phyloP scores from a whole-genome alignment of 2,329 filamentous ascomycete genomes.

The Penicillium sp. region DNA sequence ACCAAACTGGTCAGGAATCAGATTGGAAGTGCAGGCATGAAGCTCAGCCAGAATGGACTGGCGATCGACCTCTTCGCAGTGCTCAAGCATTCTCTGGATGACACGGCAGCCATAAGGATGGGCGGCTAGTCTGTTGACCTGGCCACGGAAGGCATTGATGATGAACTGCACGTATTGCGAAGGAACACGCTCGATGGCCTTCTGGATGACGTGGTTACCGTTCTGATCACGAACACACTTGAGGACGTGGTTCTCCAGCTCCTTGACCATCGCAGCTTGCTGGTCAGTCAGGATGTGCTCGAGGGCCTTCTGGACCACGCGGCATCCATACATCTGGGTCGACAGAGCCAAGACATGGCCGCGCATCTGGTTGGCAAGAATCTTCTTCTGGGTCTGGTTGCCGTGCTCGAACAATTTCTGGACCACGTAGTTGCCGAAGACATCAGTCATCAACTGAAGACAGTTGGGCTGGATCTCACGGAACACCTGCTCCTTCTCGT shows the following conservation, averaged over 20 bases:
- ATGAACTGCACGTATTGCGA: constrained; percentile 79
- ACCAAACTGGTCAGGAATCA: constrained; percentile 85
- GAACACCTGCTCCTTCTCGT: constrained; percentile 91
- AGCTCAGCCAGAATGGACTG: constrained; percentile 73
- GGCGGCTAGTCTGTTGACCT: constrained; percentile 69
- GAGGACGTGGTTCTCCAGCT: constrained; percentile 73
- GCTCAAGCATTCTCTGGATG: constrained; percentile 85
- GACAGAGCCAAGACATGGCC: constrained; percentile 78
- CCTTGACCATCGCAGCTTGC: constrained; percentile 77
- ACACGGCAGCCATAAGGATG: constrained; percentile 90
- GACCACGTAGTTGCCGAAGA: constrained; percentile 97
- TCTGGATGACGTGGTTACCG: constrained; percentile 95
- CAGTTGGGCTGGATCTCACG: constrained; percentile 80
- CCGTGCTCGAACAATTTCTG: constrained; percentile 98
- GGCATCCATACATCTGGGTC: constrained; percentile 85
- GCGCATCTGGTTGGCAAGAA: constrained; percentile 81
- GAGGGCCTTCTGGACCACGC: constrained; percentile 93
- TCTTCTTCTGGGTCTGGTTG: constrained; percentile 87
- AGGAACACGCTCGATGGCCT: constrained; percentile 79
- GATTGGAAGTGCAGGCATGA: constrained; percentile 64
- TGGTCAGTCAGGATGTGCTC: constrained; percentile 91
- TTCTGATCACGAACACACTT: constrained; percentile 82
- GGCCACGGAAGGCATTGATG: constrained; percentile 72
- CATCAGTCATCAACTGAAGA: constrained; percentile 87
- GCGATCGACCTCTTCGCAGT: constrained; percentile 70